Percentiles rank a stretch among this genome's conserved stretches.
These are phyloP conservation scores for Pyrenophora tritici-repentis DNA, from an alignment of 2,329 filamentous ascomycete genomes.

Conservation along the genomic window DNA sequence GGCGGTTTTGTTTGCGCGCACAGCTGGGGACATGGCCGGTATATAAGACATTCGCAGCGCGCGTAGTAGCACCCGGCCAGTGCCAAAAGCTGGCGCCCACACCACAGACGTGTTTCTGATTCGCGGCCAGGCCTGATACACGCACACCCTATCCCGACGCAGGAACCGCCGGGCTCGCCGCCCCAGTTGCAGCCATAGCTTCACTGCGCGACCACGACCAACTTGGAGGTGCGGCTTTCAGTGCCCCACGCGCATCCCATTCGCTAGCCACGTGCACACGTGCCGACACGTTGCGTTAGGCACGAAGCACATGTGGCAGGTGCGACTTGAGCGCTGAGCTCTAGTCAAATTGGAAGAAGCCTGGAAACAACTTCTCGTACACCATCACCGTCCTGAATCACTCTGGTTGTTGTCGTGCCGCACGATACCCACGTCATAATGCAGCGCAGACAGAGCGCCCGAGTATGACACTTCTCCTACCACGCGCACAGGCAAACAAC, in stretches of 20 bases:
- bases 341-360: too few relatives aligned
- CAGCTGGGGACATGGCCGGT: background rate
- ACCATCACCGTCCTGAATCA: too few relatives aligned
- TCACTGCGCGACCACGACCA: too few relatives aligned
- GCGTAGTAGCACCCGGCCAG: background rate
- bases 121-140: slow-evolving; percentile 11
- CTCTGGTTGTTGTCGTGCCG: background rate
- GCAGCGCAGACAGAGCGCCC: slow-evolving; percentile 46
- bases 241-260: too few relatives aligned
- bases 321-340: too few relatives aligned
- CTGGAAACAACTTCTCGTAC: too few relatives aligned
- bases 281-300: too few relatives aligned
- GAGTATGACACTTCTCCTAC: slow-evolving; percentile 22
- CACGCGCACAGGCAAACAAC: background rate
- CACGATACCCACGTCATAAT: slow-evolving; percentile 22
- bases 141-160: slow-evolving; percentile 13
- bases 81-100: background rate
- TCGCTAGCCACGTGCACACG: too few relatives aligned
- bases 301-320: too few relatives aligned
- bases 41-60: background rate
- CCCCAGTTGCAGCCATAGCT: too few relatives aligned
- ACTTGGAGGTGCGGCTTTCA: too few relatives aligned
- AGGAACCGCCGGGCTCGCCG: slow-evolving; percentile 9
- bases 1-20: background rate
- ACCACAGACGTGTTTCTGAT: slow-evolving; percentile 4